phyloP scores from a whole-genome alignment of 1,284 basidiomycete species.

The Ganoderma leucocontextum region DNA sequence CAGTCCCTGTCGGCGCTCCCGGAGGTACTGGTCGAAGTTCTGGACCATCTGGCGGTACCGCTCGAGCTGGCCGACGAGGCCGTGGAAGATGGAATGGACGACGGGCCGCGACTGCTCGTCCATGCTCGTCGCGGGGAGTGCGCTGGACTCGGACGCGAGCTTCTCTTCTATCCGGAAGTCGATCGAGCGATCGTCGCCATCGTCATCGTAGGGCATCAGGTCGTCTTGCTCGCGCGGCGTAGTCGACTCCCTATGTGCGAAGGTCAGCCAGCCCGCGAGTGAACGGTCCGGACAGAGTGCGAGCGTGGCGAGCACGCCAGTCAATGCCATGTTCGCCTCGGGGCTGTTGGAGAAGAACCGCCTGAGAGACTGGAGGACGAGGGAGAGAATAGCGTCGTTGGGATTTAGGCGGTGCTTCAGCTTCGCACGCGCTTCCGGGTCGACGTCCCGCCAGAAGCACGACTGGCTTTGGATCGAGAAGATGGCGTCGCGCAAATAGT shows the following conservation, averaged over 20 bases:
- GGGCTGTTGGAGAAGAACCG: slow-evolving; percentile 88
- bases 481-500: slow-evolving; percentile 86
- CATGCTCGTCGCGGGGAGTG: slow-evolving; percentile 69
- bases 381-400: slow-evolving; percentile 79
- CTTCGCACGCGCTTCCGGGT: slow-evolving; percentile 51
- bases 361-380: slow-evolving; percentile 75
- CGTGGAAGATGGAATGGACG: slow-evolving; percentile 80
- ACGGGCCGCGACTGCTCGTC: slow-evolving; percentile 79
- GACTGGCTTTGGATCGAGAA: slow-evolving; percentile 70
- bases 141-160: slow-evolving; percentile 63
- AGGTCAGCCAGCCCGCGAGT: slow-evolving; percentile 88
- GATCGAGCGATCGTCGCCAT: slow-evolving; percentile 80
- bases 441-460: slow-evolving; percentile 57
- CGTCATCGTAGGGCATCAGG: slow-evolving; percentile 46
- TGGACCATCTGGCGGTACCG: slow-evolving; percentile 78
- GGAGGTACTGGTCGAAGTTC: slow-evolving; percentile 85
- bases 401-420: slow-evolving; percentile 79
- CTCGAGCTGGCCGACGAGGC: slow-evolving; percentile 81
- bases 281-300: slow-evolving; percentile 87
- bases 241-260: slow-evolving; percentile 53
- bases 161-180: slow-evolving; percentile 76
- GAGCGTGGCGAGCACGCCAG: slow-evolving; percentile 81
- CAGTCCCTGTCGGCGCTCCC: slow-evolving; percentile 89
- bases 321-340: slow-evolving; percentile 89
- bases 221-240: slow-evolving; percentile 31